phyloP scores from a whole-genome alignment of 1,139 yeast species.

The Pichia inconspicua region DNA sequence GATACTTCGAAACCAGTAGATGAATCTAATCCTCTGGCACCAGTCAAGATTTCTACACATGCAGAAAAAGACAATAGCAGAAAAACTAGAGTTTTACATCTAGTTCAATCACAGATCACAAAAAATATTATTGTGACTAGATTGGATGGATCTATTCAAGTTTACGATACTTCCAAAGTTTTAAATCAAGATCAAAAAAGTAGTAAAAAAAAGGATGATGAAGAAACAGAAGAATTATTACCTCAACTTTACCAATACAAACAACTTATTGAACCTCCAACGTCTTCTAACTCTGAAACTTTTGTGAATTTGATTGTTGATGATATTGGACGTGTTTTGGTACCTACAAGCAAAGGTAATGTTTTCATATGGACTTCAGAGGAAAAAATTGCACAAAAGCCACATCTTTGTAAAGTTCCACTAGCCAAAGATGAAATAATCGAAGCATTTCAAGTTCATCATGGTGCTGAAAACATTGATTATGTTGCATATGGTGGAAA shows the following conservation, averaged over 20 bases:
- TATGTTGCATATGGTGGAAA: conserved; percentile 69
- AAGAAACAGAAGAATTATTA: conserved; percentile 2
- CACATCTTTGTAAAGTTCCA: conserved; percentile 28
- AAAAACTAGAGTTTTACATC: conserved; percentile 19
- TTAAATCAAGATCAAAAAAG: background rate
- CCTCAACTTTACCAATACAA: conserved; percentile 8
- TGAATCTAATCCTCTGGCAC: conserved; percentile 1
- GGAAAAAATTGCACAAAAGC: conserved; percentile 24
- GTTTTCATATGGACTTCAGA: conserved; percentile 33
- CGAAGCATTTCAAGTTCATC: conserved; percentile 40
- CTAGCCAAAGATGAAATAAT: conserved; percentile 33
- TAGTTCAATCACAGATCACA: conserved; percentile 21
- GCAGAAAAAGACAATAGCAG: conserved; percentile 16
- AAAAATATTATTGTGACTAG: conserved; percentile 36
- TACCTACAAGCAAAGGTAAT: conserved; percentile 42
- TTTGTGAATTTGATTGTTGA: conserved; percentile 21
- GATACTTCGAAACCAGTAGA: conserved; percentile 47
- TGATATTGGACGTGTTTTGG: conserved; percentile 24
- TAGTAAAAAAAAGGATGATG: background rate
- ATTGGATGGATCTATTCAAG: conserved; percentile 33
- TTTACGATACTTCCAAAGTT: conserved; percentile 9
- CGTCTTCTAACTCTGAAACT: conserved; percentile 11
- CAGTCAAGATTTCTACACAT: conserved; percentile 7
- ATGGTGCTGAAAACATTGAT: conserved; percentile 31
- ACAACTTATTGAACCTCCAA: conserved; percentile 2